Base-by-base conservation (phyloP, 345 rosid species). In the Aurinia saxatilis region DNA sequence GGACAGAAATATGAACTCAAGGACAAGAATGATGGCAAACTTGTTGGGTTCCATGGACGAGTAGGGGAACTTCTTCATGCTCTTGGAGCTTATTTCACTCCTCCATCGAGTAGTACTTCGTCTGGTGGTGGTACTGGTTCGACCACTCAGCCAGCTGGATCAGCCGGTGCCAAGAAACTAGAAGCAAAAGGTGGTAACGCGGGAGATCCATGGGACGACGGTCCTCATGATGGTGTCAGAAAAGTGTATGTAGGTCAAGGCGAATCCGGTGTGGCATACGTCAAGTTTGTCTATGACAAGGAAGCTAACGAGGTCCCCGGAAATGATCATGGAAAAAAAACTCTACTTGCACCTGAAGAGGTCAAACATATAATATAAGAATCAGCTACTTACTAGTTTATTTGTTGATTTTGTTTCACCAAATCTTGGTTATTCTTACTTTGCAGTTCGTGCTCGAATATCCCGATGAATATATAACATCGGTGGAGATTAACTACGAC, bases 21-120 rank as follows among this genome's bases (percentile, higher is more conserved):
- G 47, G 74, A 70, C 44, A 30, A 47, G 29, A 46, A 38, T 27
- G 51, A 31, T 53, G 74, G 63, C 17, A 70, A 54, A 53, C 53
- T 71, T 31, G 60, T 71, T 27, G 75, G 75, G 19, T 71, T 71
- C 41, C 66, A 64, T 65, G 75, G 75, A 23, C 47, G 57, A 31
- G 60, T 37, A 49, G 54, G 70, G 21, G 55, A 64, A 11, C 45
- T 64, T 65, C 54, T 71, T 57, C 41, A 65, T 71, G 70, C 71
- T 41, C 58, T 71, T 3, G 75, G 75, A 44, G 71, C 66, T 33
- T 71, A 71, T 29, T 65, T 71, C 42, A 50, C 60, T 42, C 63
- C 68, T 23, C 12, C 70, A 5, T 53, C 70, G 12, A 8, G 19
- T 9, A 19, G 35, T 21, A 4, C 66, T 14, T n/a, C n/a, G n/a